Percentiles rank a stretch among this genome's conserved stretches.
These are phyloP conservation scores for Entoloma clypeatum DNA, from an alignment of 1,284 basidiomycete species.

Conservation along the genomic window DNA sequence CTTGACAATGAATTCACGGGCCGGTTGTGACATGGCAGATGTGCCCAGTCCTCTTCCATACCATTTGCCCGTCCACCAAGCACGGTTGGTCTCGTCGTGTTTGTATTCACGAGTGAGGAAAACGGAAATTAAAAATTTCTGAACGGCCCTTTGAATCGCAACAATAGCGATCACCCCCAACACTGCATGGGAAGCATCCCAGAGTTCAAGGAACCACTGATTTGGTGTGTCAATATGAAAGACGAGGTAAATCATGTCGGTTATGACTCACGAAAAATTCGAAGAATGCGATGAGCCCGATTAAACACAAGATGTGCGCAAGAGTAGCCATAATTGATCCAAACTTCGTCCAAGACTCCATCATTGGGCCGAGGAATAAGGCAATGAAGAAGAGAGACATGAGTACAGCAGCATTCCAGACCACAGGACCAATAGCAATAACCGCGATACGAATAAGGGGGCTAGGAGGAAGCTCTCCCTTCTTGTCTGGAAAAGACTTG, in stretches of 20 bases:
- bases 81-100: slow-evolving; percentile 94
- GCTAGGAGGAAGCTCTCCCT: slow-evolving; percentile 63
- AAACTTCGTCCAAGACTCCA: slow-evolving; percentile 84
- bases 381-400: slow-evolving; percentile 87
- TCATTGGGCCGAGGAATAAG: slow-evolving; percentile 87
- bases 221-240: slow-evolving; percentile 15
- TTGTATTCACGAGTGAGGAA: slow-evolving; percentile 95
- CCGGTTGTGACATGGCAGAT: slow-evolving; percentile 86
- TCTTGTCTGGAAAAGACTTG: slow-evolving; percentile 76
- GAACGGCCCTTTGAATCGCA: slow-evolving; percentile 85
- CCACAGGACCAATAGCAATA: slow-evolving; percentile 90
- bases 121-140: slow-evolving; percentile 90
- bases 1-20: slow-evolving; percentile 95
- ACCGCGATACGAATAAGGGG: slow-evolving; percentile 89
- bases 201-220: slow-evolving; percentile 95
- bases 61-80: slow-evolving; percentile 99
- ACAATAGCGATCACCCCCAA: slow-evolving; percentile 84
- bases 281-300: slow-evolving; percentile 87
- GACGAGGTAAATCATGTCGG: slow-evolving; percentile 1
- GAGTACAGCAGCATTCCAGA: slow-evolving; percentile 92
- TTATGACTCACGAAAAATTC: slow-evolving; percentile 81
- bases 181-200: slow-evolving; percentile 93
- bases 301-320: slow-evolving; percentile 75
- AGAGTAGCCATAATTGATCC: slow-evolving; percentile 87
- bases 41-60: slow-evolving; percentile 87